Conservation (phyloP, 805 yeast genomes). For the Candida schatavii region DNA sequence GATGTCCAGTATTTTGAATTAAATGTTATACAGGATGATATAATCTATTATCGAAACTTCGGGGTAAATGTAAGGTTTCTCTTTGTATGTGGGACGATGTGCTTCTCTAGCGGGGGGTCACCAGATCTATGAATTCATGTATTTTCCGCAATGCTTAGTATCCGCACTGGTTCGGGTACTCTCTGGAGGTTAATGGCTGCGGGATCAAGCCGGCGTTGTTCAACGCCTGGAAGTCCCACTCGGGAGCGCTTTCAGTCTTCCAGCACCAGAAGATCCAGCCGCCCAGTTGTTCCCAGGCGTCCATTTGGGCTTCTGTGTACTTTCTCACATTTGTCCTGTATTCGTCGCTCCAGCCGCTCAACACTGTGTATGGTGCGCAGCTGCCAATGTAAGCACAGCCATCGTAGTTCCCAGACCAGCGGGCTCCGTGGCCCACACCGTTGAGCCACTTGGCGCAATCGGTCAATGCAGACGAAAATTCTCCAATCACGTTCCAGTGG, state of each 20-base stretch:
- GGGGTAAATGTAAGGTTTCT: no score
- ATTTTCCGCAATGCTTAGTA: constrained; percentile 16
- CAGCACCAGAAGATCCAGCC: constrained; percentile 97
- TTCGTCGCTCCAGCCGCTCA: constrained; percentile 54
- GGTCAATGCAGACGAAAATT: constrained; percentile 89
- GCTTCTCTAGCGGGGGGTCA: no score
- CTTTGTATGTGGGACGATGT: no score
- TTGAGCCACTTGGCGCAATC: constrained; percentile 89
- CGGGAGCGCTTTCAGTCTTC: constrained; percentile 79
- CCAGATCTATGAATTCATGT: no score
- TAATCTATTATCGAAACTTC: no score
- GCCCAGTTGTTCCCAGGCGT: constrained; percentile 63
- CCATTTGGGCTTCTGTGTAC: constrained; percentile 87
- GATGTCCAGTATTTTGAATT: no score
- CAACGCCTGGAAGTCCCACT: constrained; percentile 80
- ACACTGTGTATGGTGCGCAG: constrained; percentile 44
- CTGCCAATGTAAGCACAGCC: constrained; percentile 50
- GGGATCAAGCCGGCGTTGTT: constrained; percentile 67
- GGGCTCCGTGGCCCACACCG: constrained; percentile 80
- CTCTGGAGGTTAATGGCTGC: constrained; percentile 68
- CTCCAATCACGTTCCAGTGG: constrained; percentile 81
- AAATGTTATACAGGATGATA: no score
- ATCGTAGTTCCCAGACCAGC: constrained; percentile 65
- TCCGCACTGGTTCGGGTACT: constrained; percentile 67
- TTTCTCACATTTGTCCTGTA: constrained; percentile 58